Base-by-base conservation (phyloP, 2,329 filamentous ascomycete genomes). In the Huntiella decipiens region DNA sequence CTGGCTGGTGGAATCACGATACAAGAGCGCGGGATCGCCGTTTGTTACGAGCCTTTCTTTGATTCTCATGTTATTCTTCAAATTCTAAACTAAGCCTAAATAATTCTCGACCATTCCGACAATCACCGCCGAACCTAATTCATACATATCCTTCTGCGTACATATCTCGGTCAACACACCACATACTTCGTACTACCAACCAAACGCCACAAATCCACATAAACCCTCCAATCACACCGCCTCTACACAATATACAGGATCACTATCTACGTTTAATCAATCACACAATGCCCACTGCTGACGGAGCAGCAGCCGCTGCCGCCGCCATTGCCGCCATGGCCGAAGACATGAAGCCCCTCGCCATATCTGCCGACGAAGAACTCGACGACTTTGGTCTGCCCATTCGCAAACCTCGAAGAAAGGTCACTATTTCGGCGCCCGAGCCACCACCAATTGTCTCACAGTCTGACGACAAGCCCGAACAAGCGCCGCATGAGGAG, bases 351-450 rank as follows among this genome's bases (percentile, higher is more conserved):
- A 50, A 50, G 44, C 48, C 48, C 12, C 34, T 50, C 16, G 36
- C 48, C 16, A 50, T 50, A 19, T 41, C 48, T 4, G 44, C 48
- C 32, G 48, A 50, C 22, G 48, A 50, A 43, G 73, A 79, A 55
- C 62, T 76, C 49, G 79, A 84, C 58, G 79, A 84, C 53, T 84
- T 83, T 57, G 79, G 79, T 43, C 62, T 84, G 52, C 78, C 78
- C 13, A 69, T 79, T 51, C 48, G 44, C 46, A 53, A 38, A 45
- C 40, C 51, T 28, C 56, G n/a, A 35, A 51, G 42, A 28, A 50
- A 50, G 11, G 22, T 28, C 22, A 28, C 22, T 28, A 28, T 28
- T 28, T 28, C 35, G 38, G 31, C 47, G n/a, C 42, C 43, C 5
- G 28, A 17, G 11, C 49, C 46, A 28, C 22, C 22, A 28, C 22